These are phyloP conservation scores for Aureobasidium sp. DNA, from an alignment of 2,329 filamentous ascomycete species.

Conservation along the genomic window DNA sequence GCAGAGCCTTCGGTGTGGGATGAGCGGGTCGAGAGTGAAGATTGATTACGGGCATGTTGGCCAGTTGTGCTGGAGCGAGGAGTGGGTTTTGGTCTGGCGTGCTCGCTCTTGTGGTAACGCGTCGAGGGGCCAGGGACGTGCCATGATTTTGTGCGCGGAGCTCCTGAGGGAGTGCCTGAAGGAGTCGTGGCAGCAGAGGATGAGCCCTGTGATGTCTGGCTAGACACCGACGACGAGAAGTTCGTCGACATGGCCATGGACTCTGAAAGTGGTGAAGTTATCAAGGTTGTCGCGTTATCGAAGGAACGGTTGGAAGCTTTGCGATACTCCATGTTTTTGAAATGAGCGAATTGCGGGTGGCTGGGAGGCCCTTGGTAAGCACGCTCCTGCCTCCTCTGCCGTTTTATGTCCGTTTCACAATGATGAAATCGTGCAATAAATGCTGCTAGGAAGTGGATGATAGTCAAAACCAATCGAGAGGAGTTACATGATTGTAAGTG, in stretches of 20 bases:
- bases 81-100: slow-evolving; percentile 14
- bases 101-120: slow-evolving; percentile 25
- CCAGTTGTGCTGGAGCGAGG: neutral
- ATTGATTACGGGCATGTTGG: slow-evolving; percentile 4
- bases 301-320: slow-evolving; percentile 11
- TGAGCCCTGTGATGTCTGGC: neutral
- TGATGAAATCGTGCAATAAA: neutral
- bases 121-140: slow-evolving; percentile 29
- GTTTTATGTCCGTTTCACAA: neutral
- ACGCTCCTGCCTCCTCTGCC: neutral
- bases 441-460: neutral
- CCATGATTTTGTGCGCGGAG: slow-evolving; percentile 21
- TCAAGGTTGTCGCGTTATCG: slow-evolving; percentile 13
- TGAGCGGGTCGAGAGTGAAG: slow-evolving; percentile 9
- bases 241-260: slow-evolving; percentile 11
- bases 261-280: neutral
- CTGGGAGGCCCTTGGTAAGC: neutral
- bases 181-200: slow-evolving; percentile 15
- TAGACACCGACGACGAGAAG: slow-evolving; percentile 13
- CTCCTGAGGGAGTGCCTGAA: neutral
- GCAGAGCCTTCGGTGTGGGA: slow-evolving; percentile 6
- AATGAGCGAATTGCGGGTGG: neutral
- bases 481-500: neutral
- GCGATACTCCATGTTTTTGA: slow-evolving; percentile 8
- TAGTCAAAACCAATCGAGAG: neutral